These are phyloP conservation scores for Herpotrichia juniperi DNA, from an alignment of 2,329 filamentous ascomycete genomes.

Conservation along the genomic window DNA sequence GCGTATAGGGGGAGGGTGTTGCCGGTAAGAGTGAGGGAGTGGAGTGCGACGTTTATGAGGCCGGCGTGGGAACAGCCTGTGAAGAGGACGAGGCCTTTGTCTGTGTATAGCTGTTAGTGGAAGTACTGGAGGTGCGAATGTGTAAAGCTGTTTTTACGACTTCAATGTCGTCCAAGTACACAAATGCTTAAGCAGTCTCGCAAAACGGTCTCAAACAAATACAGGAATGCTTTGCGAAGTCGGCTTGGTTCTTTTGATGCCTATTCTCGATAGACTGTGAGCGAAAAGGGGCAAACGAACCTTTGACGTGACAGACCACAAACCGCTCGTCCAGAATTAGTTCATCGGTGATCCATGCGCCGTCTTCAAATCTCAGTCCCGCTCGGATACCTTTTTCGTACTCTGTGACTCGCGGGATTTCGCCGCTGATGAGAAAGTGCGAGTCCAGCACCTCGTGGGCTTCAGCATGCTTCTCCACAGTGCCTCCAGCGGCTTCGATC, in stretches of 20 bases:
- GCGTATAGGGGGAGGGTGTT: constrained; percentile 53
- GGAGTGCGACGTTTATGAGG: constrained; percentile 58
- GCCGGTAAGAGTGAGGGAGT: constrained; percentile 51
- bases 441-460: constrained; percentile 56
- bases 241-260: no score
- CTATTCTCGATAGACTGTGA: background rate
- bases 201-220: no score
- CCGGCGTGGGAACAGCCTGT: constrained; percentile 64
- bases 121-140: background rate
- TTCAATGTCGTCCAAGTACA: no score
- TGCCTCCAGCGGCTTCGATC: constrained; percentile 51
- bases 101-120: constrained; percentile 30
- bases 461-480: constrained; percentile 46
- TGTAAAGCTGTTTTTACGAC: no score
- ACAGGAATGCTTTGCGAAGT: no score
- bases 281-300: constrained; percentile 28
- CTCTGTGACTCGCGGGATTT: constrained; percentile 56
- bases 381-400: constrained; percentile 58
- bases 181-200: no score
- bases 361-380: constrained; percentile 53
- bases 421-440: constrained; percentile 60
- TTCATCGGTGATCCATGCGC: constrained; percentile 57
- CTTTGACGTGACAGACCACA: constrained; percentile 60
- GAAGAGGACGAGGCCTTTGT: constrained; percentile 60
- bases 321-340: constrained; percentile 60